Base-by-base conservation (phyloP, 176 grass and related monocot genomes). In the Aegilops speltoides region DNA sequence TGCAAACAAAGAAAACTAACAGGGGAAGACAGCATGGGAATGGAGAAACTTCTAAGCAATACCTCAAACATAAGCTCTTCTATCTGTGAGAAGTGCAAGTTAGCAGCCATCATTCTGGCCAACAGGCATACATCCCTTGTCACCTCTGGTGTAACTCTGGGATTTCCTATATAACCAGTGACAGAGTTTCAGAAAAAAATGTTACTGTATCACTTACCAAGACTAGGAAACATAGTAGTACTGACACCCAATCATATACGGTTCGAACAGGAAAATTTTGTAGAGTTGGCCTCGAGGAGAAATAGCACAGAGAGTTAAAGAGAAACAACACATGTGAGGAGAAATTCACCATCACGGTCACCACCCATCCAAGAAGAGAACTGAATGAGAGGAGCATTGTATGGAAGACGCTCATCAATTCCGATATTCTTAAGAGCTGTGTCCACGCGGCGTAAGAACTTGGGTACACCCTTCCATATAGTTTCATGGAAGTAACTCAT, bases 351-450 rank as follows among this genome's bases (percentile, higher is more conserved):
- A 84, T 95, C 95, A 79, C 95, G 93, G 48, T 98, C 91, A 26
- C 93, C 93, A 41, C 93, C 95, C 93, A 98, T 98, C 95, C 95
- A 98, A 59, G 95, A 98, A 31, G 88, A 95, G 69, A 98, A 98
- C 62, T 90, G 81, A 78, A 98, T 95, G 15, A 98, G 87, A 22
- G 93, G 91, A 38, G 77, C 89, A 75, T 86, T 87, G 65, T 98
- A 95, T 65, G 95, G 95, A 41, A 98, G 82, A 37, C 91, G 91
- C 43, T 98, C 89, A 66, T 93, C 74, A n/a, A 98, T 93, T 14
- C 95, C 93, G 1, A 98, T 95, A 23, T 90, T 95, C 91, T 92
- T 93, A 6, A 98, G 85, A 71, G 95, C 95, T 2, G 91, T 95
- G 83, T 98, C 95, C 36, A 98, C 80, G 13, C 95, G 93, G 0